A percentile compares a stretch with the other conserved stretches of the same genome.
phyloP scores from a whole-genome alignment of 2,329 filamentous ascomycete genomes.

The Coniochaeta sp. region DNA sequence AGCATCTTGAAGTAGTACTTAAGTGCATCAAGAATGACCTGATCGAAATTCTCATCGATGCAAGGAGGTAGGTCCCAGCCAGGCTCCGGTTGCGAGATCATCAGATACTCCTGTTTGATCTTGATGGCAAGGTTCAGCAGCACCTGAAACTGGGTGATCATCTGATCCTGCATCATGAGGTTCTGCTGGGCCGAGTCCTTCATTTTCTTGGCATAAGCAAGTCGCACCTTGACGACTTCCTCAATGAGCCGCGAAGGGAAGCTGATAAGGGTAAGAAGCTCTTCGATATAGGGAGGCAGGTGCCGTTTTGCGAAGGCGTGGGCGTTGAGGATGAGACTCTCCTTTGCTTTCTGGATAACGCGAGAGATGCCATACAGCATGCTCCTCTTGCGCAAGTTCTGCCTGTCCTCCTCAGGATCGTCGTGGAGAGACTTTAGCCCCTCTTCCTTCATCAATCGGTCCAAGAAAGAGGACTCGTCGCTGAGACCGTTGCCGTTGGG shows the following conservation, averaged over 20 bases:
- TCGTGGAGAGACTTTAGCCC: conserved; percentile 87
- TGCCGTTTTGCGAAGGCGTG: conserved; percentile 81
- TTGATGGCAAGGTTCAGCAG: conserved; percentile 83
- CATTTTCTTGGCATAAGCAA: conserved; percentile 90
- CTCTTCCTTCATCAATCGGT: conserved; percentile 92
- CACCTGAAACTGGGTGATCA: conserved; percentile 95
- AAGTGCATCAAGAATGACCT: conserved; percentile 82
- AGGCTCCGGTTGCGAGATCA: conserved; percentile 76
- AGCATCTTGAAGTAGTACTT: conserved; percentile 99
- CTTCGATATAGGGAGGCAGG: conserved; percentile 92
- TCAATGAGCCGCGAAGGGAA: conserved; percentile 94
- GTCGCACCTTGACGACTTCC: conserved; percentile 87
- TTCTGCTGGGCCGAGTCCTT: conserved; percentile 91
- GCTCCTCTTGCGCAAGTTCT: conserved; percentile 49
- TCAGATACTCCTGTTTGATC: conserved; percentile 83
- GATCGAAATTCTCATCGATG: conserved; percentile 94
- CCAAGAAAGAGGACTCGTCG: conserved; percentile 89
- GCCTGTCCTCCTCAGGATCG: conserved; percentile 41
- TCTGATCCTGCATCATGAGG: conserved; percentile 90
- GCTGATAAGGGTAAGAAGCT: conserved; percentile 91
- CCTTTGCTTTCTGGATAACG: conserved; percentile 90
- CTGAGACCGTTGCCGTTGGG: conserved; percentile 65
- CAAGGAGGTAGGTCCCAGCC: conserved; percentile 95
- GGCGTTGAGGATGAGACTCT: conserved; percentile 80
- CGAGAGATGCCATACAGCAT: conserved; percentile 78